phyloP scores from a whole-genome alignment of 2,329 filamentous ascomycete genomes.

The Colletotrichum lentis region DNA sequence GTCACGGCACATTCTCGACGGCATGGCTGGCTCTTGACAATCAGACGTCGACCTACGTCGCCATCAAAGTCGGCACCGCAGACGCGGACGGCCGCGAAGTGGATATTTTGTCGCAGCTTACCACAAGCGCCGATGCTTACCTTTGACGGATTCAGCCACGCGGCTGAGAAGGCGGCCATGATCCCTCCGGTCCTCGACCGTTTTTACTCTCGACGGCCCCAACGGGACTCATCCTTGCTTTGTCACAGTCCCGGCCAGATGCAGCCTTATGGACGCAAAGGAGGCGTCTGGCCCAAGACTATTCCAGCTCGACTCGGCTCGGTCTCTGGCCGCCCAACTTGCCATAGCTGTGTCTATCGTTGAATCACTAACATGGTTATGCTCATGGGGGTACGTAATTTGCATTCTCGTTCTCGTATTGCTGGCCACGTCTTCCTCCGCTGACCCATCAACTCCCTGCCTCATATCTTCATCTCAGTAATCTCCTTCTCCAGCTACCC shows the following conservation, averaged over 20 bases:
- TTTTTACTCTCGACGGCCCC: conserved; percentile 43
- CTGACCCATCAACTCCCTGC: too few relatives aligned
- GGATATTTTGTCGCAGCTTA: conserved; percentile 40
- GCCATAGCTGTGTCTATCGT: conserved; percentile 44
- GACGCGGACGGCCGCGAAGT: conserved; percentile 40
- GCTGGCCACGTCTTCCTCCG: background rate
- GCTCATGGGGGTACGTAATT: conserved; percentile 44
- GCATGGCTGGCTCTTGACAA: conserved; percentile 47
- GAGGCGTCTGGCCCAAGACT: conserved; percentile 36
- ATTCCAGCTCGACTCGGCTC: conserved; percentile 43
- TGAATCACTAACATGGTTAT: conserved; percentile 44
- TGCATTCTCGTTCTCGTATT: background rate
- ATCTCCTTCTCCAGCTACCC: conserved; percentile 44
- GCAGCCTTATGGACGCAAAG: conserved; percentile 42
- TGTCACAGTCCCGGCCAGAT: conserved; percentile 42
- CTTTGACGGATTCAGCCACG: background rate
- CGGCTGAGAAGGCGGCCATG: conserved; percentile 6
- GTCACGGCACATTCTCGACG: conserved; percentile 45
- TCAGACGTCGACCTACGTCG: conserved; percentile 42
- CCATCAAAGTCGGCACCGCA: conserved; percentile 47
- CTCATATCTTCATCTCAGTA: conserved; percentile 47
- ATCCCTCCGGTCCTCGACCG: conserved; percentile 41
- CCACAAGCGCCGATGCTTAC: background rate
- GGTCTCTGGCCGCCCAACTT: conserved; percentile 44
- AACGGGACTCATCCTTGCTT: conserved; percentile 45